These are phyloP conservation scores for Pelagophyceae sp. DNA, from an alignment of 352 stramenopile species.

Conservation along the genomic window DNA sequence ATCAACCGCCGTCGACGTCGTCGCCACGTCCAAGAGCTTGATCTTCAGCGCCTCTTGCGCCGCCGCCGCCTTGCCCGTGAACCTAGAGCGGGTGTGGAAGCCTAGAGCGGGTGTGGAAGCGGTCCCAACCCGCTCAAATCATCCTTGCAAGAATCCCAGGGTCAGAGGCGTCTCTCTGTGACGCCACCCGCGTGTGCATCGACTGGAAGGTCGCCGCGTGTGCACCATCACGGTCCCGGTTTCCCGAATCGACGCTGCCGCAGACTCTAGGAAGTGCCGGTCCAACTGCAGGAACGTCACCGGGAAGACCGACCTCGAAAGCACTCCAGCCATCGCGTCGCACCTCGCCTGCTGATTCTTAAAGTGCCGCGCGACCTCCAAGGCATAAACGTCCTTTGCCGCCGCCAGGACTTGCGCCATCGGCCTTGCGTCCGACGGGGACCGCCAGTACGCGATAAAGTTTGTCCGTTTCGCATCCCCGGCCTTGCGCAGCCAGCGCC, in stretches of 20 bases:
- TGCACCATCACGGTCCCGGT: too few relatives aligned
- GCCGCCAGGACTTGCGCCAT: not conserved
- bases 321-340: not conserved
- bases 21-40: not conserved
- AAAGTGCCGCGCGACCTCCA: not conserved
- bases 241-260: too few relatives aligned
- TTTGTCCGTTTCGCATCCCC: not conserved
- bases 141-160: too few relatives aligned
- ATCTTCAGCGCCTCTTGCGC: not conserved
- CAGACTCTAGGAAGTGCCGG: not conserved
- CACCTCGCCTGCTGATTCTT: not conserved
- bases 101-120: too few relatives aligned
- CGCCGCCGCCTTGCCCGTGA: constrained; percentile 10
- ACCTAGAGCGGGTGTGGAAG: too few relatives aligned
- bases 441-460: constrained; percentile 6
- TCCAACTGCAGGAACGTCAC: not conserved
- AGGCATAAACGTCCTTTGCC: not conserved
- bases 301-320: not conserved
- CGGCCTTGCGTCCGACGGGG: not conserved
- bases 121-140: too few relatives aligned
- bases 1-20: not conserved
- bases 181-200: too few relatives aligned
- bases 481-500: not conserved
- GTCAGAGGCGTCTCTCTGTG: too few relatives aligned
- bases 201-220: too few relatives aligned